A percentile compares a stretch with the other conserved stretches of the same genome.
Conservation (phyloP, 345 rosid species). For the Arabidopsis suecica region DNA sequence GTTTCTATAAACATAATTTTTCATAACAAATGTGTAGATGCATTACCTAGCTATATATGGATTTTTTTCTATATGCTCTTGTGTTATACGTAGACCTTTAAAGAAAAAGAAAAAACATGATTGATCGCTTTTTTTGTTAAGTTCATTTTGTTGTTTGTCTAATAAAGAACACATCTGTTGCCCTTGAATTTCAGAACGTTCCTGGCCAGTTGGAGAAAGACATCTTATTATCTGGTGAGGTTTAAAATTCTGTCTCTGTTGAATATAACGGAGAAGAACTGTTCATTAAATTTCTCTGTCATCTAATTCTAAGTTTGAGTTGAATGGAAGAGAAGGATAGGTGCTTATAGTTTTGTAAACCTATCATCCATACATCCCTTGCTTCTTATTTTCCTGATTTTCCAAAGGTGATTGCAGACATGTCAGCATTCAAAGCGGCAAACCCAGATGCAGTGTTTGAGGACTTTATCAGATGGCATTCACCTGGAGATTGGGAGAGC, state of each 20-base stretch:
- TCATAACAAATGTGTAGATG: slow-evolving; percentile 23
- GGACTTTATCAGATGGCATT: slow-evolving; percentile 99
- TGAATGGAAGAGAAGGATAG: slow-evolving; percentile 1
- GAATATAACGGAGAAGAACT: slow-evolving; percentile 11
- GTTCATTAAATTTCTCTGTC: slow-evolving; percentile 11
- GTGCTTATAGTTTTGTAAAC: slow-evolving; percentile 5
- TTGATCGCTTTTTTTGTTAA: neutral
- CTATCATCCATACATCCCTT: slow-evolving; percentile 4
- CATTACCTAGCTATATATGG: slow-evolving; percentile 4
- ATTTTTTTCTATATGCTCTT: neutral
- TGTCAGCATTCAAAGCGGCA: slow-evolving; percentile 99
- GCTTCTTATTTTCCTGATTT: slow-evolving; percentile 34
- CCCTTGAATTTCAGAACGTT: slow-evolving; percentile 72
- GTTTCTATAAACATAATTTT: slow-evolving; percentile 15
- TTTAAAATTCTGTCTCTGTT: slow-evolving; percentile 19
- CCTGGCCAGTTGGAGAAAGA: slow-evolving; percentile 97
- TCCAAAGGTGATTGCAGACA: slow-evolving; percentile 56
- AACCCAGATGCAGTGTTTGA: slow-evolving; percentile 92
- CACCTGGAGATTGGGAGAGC: slow-evolving; percentile 94
- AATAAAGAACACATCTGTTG: slow-evolving; percentile 4
- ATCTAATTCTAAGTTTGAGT: slow-evolving; percentile 8
- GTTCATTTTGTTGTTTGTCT: slow-evolving; percentile 11
- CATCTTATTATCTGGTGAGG: slow-evolving; percentile 76
- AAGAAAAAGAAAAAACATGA: slow-evolving; percentile 19
- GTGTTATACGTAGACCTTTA: neutral